phyloP scores from a whole-genome alignment of 176 grass and related monocot genomes.

The Bolboschoenus planiculmis region DNA sequence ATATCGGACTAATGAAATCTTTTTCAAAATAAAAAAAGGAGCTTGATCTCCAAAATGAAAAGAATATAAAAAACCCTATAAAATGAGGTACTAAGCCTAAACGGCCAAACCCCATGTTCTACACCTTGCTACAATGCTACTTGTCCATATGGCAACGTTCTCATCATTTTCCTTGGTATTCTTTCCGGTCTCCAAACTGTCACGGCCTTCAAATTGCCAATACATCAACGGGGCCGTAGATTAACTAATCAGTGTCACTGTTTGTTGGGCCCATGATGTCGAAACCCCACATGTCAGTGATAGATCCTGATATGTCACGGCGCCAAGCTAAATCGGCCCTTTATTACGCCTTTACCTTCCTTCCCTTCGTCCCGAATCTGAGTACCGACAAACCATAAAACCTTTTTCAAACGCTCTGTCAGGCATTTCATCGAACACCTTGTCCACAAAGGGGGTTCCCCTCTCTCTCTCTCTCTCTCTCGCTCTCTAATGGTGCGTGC shows the following conservation, averaged over 20 bases:
- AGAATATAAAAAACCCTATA: neutral
- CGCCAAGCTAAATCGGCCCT: neutral
- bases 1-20: too few species aligned
- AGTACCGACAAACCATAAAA: neutral
- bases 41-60: neutral
- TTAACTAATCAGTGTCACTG: neutral
- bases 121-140: neutral
- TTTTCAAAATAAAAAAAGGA: too few species aligned
- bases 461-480: neutral
- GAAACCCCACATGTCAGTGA: neutral
- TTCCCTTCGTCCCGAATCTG: neutral
- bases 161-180: neutral
- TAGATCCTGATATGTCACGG: neutral
- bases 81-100: neutral
- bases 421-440: conserved; percentile 1
- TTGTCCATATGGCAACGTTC: neutral
- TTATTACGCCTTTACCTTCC: neutral
- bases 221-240: neutral
- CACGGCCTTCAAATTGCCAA: neutral
- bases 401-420: neutral
- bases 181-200: neutral
- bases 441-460: too few species aligned
- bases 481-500: conserved; percentile 20
- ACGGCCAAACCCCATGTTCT: neutral
- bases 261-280: neutral